Evolutionary conservation across 345 rosid species (phyloP), one percentile per base, ranked within the genome.

Genomic region (Mallotus nudiflorus): DNA sequence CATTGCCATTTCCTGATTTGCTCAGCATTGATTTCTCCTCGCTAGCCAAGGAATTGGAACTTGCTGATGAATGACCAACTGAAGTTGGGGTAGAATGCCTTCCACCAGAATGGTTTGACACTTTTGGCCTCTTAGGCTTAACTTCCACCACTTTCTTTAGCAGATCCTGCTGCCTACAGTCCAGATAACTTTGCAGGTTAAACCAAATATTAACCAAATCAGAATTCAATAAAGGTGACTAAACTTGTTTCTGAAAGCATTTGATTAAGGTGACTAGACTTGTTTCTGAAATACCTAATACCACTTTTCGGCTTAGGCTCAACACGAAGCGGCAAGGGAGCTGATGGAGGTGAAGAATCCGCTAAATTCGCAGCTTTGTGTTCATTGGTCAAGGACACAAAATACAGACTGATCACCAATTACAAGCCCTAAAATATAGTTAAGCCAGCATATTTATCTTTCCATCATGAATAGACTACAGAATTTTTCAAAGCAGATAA

Each of bases 301-400:
- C 97, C 92, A 71, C 97, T 90, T 85, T 89, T 95, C 51, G 97
- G 86, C 80, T 95, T 95, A 50, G 97, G 99, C 72, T 95, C 99
- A 49, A 92, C 96, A 49, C 97, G 97, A 54, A 92, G 96, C 10
- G 98, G 67, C 82, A 92, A 81, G 40, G 97, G 94, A 81, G 89
- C 83, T 20, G 92, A 71, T 75, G 94, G 89, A 37, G 96, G 92
- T 45, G 97, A 77, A 19, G 97, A 86, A 89, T 95, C 99, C 16
- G 92, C 97, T 79, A 86, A 77, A 68, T 80, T 92, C 66, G 99
- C 97, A 78, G 97, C 97, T 88, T 86, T 90, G 96, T 94, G 49
- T 73, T 61, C 60, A 46, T 67, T 75, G 71, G 86, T 91, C 74
- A 91, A 85, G 94, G 84, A 80, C 62, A 45, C 24, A 51, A n/a